A percentile compares a stretch with the other conserved stretches of the same genome.
These are phyloP conservation scores for Salvia sclarea DNA, from an alignment of 305 asterid genomes.

Conservation along the genomic window DNA sequence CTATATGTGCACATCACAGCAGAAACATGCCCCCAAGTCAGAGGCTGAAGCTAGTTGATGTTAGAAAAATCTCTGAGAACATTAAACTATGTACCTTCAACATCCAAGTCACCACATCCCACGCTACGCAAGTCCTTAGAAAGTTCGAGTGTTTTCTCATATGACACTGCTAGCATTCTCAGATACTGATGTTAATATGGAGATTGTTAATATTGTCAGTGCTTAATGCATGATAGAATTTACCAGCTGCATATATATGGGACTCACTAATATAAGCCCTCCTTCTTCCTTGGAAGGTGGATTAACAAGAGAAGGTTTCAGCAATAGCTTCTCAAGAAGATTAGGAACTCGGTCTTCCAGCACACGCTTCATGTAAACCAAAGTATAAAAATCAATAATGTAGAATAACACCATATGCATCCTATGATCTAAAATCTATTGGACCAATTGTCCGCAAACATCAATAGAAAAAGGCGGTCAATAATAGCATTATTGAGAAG, in stretches of 20 bases:
- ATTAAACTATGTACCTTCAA: conserved; percentile 56
- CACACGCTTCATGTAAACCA: conserved; percentile 50
- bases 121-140: conserved; percentile 67
- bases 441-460: background rate
- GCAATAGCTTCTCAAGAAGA: conserved; percentile 69
- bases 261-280: conserved; percentile 70
- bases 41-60: conserved; percentile 8
- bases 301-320: conserved; percentile 64
- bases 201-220: conserved; percentile 5
- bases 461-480: conserved; percentile 1
- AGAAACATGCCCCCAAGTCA: conserved; percentile 5
- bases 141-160: conserved; percentile 89
- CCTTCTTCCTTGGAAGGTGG: conserved; percentile 81
- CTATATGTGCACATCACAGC: background rate
- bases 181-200: conserved; percentile 60
- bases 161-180: conserved; percentile 83
- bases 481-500: background rate
- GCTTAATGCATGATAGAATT: conserved; percentile 3
- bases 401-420: background rate
- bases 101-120: conserved; percentile 84
- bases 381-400: conserved; percentile 1
- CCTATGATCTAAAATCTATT: background rate
- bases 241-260: conserved; percentile 15
- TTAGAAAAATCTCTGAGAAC: background rate
- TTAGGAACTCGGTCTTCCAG: conserved; percentile 81